phyloP scores from a whole-genome alignment of 1,139 yeast species.

The Blastobotrys persicus region DNA sequence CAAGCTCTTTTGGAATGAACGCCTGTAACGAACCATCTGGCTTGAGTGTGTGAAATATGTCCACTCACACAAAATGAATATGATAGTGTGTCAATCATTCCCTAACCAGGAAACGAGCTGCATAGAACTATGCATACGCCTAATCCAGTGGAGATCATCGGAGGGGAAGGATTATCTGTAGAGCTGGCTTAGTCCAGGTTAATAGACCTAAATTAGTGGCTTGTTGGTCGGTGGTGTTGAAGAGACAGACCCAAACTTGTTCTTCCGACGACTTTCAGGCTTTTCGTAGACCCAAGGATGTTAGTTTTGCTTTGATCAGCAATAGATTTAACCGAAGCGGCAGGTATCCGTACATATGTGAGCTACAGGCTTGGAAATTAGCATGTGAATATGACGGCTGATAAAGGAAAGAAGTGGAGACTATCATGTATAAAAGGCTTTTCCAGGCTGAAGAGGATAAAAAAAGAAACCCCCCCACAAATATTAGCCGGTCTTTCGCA shows the following conservation, averaged over 20 bases:
- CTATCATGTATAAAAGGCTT: constrained; percentile 1
- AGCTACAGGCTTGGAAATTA: neutral
- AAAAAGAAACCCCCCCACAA: constrained; percentile 1
- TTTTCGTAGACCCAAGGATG: too few relatives aligned
- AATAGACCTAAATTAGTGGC: too few relatives aligned
- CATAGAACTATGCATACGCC: neutral
- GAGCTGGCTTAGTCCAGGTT: too few relatives aligned
- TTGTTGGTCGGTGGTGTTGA: too few relatives aligned
- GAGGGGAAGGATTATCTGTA: neutral
- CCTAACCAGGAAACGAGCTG: neutral
- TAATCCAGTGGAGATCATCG: neutral
- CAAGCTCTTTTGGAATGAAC: neutral
- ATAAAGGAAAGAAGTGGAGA: constrained; percentile 5
- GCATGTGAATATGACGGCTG: constrained; percentile 2
- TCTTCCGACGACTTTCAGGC: too few relatives aligned
- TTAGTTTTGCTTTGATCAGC: neutral
- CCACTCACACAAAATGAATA: neutral
- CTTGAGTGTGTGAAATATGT: too few relatives aligned
- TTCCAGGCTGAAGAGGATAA: constrained; percentile 1
- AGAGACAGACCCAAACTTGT: too few relatives aligned
- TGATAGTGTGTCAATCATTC: neutral
- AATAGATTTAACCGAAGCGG: neutral
- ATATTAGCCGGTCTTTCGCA: neutral
- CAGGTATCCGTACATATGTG: neutral
- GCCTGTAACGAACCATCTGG: neutral